Percentiles rank a stretch among this genome's conserved stretches.
Evolutionary conservation across 495 filamentous ascomycete genomes (phyloP).

Genomic region (Xylaria curta): DNA sequence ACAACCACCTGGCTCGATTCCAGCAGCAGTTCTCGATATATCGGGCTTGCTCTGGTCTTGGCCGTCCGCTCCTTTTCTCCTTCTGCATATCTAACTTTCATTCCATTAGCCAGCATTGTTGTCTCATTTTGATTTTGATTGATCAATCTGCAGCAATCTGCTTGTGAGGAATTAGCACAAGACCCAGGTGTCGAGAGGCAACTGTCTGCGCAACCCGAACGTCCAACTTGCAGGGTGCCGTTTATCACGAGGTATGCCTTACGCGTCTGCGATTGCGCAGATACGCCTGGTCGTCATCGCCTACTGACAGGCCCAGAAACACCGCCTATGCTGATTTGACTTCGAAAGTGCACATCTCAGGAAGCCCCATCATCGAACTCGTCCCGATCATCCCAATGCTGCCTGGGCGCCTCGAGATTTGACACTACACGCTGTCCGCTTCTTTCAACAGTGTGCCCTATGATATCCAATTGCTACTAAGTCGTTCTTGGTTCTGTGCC

Average conservation of each 20-base stretch:
- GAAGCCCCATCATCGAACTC: conserved; percentile 5
- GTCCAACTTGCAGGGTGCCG: background rate
- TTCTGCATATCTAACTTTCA: conserved; percentile 33
- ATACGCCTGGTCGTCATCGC: background rate
- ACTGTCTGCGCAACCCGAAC: background rate
- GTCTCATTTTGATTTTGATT: conserved; percentile 36
- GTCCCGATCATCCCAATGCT: conserved; percentile 1
- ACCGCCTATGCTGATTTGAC: conserved; percentile 10
- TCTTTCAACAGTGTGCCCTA: conserved; percentile 36
- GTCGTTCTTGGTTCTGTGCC: conserved; percentile 51
- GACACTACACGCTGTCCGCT: conserved; percentile 13
- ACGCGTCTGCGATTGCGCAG: background rate
- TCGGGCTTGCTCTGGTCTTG: conserved; percentile 58
- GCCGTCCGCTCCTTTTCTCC: conserved; percentile 59
- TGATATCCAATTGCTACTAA: conserved; percentile 47
- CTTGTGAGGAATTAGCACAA: conserved; percentile 24
- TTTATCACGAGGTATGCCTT: conserved; percentile 19
- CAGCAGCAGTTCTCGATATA: conserved; percentile 50
- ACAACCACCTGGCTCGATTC: conserved; percentile 52
- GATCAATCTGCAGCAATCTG: conserved; percentile 23
- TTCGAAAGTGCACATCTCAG: background rate
- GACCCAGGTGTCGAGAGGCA: conserved; percentile 3
- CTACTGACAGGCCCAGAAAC: background rate
- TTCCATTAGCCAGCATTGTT: conserved; percentile 41
- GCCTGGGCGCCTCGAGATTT: conserved; percentile 22